Evolutionary conservation across 2,329 filamentous ascomycete species (phyloP).

Genomic region (Venturia carpophila): DNA sequence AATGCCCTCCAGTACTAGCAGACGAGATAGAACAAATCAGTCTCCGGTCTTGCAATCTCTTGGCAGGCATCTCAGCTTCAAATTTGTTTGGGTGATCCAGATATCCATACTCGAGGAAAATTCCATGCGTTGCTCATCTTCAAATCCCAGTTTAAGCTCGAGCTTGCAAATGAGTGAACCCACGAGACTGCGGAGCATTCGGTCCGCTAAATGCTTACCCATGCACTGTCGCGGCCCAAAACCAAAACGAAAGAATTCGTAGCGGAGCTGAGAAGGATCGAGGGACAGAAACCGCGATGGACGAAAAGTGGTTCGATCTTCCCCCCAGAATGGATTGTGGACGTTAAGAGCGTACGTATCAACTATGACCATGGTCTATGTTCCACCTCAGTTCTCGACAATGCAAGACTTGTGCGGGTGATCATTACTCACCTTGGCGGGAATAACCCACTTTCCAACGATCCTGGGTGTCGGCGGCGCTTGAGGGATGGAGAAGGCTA

Average conservation of each 20-base stretch:
- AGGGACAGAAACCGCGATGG: too few relatives aligned
- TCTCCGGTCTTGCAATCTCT: background rate
- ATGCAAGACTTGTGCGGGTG: background rate
- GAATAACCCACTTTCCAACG: background rate
- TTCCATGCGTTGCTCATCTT: background rate
- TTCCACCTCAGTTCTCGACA: too few relatives aligned
- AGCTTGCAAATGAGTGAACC: background rate
- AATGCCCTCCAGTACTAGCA: too few relatives aligned
- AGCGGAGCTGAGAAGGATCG: background rate
- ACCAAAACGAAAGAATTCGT: background rate
- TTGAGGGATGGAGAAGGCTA: background rate
- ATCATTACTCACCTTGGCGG: background rate
- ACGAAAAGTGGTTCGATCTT: background rate
- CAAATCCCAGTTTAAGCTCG: background rate
- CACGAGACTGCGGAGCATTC: background rate
- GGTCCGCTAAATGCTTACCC: background rate
- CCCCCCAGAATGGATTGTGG: background rate
- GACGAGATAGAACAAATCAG: too few relatives aligned
- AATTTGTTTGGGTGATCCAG: background rate
- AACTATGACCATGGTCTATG: background rate
- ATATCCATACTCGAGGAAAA: background rate
- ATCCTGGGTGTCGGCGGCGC: background rate
- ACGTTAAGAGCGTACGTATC: background rate
- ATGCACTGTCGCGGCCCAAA: background rate
- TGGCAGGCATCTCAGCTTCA: background rate